Percentiles rank a stretch among this genome's conserved stretches.
Conservation (phyloP, 2,329 filamentous ascomycete genomes). For the Diaporthe ampelina region DNA sequence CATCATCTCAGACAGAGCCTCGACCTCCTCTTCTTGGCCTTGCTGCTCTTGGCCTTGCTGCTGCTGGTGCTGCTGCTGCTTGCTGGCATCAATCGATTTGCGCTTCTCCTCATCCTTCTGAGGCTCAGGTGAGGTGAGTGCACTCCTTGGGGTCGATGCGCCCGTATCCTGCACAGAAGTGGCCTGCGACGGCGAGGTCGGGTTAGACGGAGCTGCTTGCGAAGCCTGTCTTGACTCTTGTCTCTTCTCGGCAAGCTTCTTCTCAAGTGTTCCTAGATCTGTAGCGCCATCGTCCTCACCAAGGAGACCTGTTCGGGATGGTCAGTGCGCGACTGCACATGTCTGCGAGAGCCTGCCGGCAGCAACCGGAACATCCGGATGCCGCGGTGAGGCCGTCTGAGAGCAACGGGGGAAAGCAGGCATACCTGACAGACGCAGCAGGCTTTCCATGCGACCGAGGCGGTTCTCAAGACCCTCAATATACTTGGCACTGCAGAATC, state of each 20-base stretch:
- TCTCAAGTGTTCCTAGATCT: constrained; percentile 90
- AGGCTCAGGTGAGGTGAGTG: constrained; percentile 67
- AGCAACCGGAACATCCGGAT: constrained; percentile 20
- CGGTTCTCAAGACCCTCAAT: constrained; percentile 97
- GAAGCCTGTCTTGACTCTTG: constrained; percentile 65
- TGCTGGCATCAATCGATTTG: constrained; percentile 52
- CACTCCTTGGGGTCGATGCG: constrained; percentile 65
- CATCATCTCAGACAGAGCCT: constrained; percentile 97
- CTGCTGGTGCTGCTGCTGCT: constrained; percentile 43
- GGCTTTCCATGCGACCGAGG: constrained; percentile 93
- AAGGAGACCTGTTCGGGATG: constrained; percentile 71
- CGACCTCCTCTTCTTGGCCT: constrained; percentile 78
- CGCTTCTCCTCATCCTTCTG: constrained; percentile 52
- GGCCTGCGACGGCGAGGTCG: constrained; percentile 65
- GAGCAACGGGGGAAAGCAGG: constrained; percentile 40
- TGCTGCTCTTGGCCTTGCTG: neutral
- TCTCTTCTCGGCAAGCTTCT: constrained; percentile 73
- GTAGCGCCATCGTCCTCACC: constrained; percentile 89
- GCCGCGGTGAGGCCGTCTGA: constrained; percentile 1
- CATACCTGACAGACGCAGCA: constrained; percentile 84
- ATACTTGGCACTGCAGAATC: constrained; percentile 83
- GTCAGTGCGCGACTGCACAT: constrained; percentile 43
- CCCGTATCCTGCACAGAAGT: constrained; percentile 59
- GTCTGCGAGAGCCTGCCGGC: constrained; percentile 43
- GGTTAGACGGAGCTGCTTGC: constrained; percentile 61